Evolutionary conservation across 352 stramenopile species (phyloP), one percentile per base, ranked within the genome.

Genomic region (Aphanomyces invadans): DNA sequence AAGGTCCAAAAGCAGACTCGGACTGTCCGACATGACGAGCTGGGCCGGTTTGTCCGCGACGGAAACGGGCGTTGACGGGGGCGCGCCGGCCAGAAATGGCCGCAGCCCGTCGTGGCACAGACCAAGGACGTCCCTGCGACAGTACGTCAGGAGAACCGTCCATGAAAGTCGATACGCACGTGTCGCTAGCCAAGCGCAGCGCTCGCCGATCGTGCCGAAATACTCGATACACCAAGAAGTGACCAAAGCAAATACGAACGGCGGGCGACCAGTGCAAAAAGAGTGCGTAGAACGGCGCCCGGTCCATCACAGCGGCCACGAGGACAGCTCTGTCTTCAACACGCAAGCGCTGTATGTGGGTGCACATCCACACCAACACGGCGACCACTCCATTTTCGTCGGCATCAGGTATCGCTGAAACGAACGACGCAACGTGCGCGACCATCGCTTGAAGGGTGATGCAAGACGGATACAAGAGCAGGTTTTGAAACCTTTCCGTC

Each of bases 261-360:
- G 87, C 77, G 1, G 69, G 69, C 55, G 88, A 87, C 83, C 83
- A 92, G 67, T 92, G 83, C 39, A 92, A 61, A 29, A 90, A 92
- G n/a, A 92, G 72, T 5, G 5, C 23, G 36, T 52, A 64, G 4
- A 72, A 79, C 76, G 88, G 87, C 68, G 88, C 79, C 0, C 78
- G 82, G 62, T 88, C 79, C 12, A 90, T 76, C 11, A 92, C 68
- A 5, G 78, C 75, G 62, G 87, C 84, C 9, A 29, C 55, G 19
- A 92, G 69, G 33, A 88, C 76, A 59, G 73, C 78, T 48, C 88
- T 64, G 7, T 25, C 33, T 2, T 64, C 55, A 19, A 49, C 17
- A 11, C 33, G 36, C 15, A 64, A 9, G 3, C 38, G 55, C 55
- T 51, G 55, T 4, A 64, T 26, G 36, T 64, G 55, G 17, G 33